A percentile compares a stretch with the other conserved stretches of the same genome.
phyloP scores from a whole-genome alignment of 257 asterid genomes.

The Solanum paucissectum region DNA sequence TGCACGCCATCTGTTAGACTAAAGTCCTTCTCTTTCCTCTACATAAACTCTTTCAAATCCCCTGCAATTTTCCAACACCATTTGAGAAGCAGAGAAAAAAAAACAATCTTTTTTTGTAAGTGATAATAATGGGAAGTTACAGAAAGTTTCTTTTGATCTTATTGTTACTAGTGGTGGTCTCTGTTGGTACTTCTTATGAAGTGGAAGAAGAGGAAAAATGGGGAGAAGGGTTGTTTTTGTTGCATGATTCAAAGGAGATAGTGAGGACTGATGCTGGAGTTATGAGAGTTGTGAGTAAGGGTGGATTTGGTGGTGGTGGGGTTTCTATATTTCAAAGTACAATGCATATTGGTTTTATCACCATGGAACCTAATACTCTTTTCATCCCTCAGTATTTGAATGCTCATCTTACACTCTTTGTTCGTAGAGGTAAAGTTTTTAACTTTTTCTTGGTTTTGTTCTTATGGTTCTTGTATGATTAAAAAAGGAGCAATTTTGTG shows the following conservation, averaged over 20 bases:
- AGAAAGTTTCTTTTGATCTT: neutral
- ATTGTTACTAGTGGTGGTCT: constrained; percentile 9
- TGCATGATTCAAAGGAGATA: constrained; percentile 44
- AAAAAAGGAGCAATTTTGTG: neutral
- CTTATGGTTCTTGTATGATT: too few relatives aligned
- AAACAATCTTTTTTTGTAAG: neutral
- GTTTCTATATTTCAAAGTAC: constrained; percentile 10
- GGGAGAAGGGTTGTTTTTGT: constrained; percentile 25
- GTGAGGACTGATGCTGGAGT: constrained; percentile 61
- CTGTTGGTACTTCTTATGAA: constrained; percentile 2
- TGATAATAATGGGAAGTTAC: constrained; percentile 2
- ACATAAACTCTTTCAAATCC: constrained; percentile 14
- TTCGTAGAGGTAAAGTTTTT: constrained; percentile 44
- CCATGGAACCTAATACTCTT: constrained; percentile 72
- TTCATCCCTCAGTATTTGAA: constrained; percentile 88
- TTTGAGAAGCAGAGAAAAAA: neutral
- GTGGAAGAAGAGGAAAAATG: constrained; percentile 5
- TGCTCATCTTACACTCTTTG: constrained; percentile 57
- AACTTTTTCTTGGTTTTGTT: neutral
- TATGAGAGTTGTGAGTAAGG: constrained; percentile 48
- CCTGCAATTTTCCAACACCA: neutral
- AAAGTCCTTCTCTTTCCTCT: constrained; percentile 1
- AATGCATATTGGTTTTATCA: constrained; percentile 67
- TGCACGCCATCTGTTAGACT: constrained; percentile 45
- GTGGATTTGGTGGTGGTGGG: constrained; percentile 17